A percentile compares a stretch with the other conserved stretches of the same genome.
These are phyloP conservation scores for Saxophila tyrrhenica DNA, from an alignment of 495 filamentous ascomycete species.

Conservation along the genomic window DNA sequence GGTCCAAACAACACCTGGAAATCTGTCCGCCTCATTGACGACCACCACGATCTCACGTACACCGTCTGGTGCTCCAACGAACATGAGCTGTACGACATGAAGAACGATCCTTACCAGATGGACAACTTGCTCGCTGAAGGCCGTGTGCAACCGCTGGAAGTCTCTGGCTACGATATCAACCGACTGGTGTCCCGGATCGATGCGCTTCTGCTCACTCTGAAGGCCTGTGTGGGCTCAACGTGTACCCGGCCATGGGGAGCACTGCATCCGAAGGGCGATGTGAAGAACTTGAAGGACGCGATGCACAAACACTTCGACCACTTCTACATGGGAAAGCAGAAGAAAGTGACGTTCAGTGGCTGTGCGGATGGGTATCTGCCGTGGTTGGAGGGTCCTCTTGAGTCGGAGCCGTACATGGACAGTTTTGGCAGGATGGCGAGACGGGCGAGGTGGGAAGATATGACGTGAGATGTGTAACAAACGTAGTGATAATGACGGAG, in stretches of 20 bases:
- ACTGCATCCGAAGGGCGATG: conserved; percentile 43
- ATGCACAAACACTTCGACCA: conserved; percentile 5
- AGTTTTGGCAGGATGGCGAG: not conserved
- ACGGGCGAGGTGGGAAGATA: not conserved
- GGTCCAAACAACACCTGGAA: conserved; percentile 25
- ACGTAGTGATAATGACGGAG: too few relatives aligned
- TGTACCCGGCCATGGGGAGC: conserved; percentile 50
- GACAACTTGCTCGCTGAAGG: not conserved
- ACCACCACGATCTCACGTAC: conserved; percentile 19
- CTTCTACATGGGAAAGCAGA: conserved; percentile 3
- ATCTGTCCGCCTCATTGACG: conserved; percentile 15
- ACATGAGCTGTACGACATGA: conserved; percentile 21
- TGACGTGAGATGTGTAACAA: too few relatives aligned
- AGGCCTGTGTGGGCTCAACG: conserved; percentile 47
- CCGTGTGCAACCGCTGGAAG: not conserved
- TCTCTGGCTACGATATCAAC: not conserved
- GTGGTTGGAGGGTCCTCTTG: not conserved
- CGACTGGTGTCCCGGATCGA: conserved; percentile 36
- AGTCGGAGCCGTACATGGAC: not conserved
- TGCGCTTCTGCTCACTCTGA: conserved; percentile 50
- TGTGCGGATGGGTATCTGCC: not conserved
- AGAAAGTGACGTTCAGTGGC: not conserved
- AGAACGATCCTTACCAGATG: not conserved
- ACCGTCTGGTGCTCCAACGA: conserved; percentile 23
- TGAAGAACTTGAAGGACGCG: conserved; percentile 31